These are phyloP conservation scores for Capronia americana DNA, from an alignment of 2,329 filamentous ascomycete species.

Conservation along the genomic window DNA sequence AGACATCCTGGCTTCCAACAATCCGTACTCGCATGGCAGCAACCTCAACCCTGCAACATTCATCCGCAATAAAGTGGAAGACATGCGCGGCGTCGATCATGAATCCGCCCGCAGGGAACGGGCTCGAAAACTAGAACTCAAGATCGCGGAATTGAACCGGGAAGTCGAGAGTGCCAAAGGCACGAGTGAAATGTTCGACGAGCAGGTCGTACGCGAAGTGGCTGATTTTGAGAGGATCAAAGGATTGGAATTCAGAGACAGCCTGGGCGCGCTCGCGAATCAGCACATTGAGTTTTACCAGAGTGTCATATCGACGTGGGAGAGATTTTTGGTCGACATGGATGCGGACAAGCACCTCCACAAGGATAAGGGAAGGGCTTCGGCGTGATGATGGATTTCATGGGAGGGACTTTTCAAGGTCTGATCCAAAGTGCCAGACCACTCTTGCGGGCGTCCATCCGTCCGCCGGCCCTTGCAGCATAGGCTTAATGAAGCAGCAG, in stretches of 20 bases:
- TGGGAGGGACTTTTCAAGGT: neutral
- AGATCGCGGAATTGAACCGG: slow-evolving; percentile 87
- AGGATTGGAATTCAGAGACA: slow-evolving; percentile 85
- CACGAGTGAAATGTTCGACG: slow-evolving; percentile 90
- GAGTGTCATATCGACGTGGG: slow-evolving; percentile 81
- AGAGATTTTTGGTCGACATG: slow-evolving; percentile 87
- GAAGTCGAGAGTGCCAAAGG: slow-evolving; percentile 89
- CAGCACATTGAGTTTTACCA: slow-evolving; percentile 88
- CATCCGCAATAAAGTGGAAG: slow-evolving; percentile 91
- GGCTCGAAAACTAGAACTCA: slow-evolving; percentile 85
- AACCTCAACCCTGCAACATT: slow-evolving; percentile 78
- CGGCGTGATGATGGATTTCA: slow-evolving; percentile 17
- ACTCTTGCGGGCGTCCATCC: neutral
- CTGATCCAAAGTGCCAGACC: neutral
- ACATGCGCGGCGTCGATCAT: slow-evolving; percentile 95
- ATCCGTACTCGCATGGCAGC: slow-evolving; percentile 63
- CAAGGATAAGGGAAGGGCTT: slow-evolving; percentile 36
- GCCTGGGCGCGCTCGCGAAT: slow-evolving; percentile 81
- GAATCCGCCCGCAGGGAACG: slow-evolving; percentile 88
- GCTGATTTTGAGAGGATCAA: slow-evolving; percentile 97
- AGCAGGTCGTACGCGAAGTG: slow-evolving; percentile 92
- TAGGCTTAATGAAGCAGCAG: neutral
- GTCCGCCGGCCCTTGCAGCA: neutral
- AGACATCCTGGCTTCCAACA: slow-evolving; percentile 74
- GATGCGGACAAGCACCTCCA: slow-evolving; percentile 62